Base-by-base conservation (phyloP, 169 alveolate species). In the Plasmodium inui region DNA sequence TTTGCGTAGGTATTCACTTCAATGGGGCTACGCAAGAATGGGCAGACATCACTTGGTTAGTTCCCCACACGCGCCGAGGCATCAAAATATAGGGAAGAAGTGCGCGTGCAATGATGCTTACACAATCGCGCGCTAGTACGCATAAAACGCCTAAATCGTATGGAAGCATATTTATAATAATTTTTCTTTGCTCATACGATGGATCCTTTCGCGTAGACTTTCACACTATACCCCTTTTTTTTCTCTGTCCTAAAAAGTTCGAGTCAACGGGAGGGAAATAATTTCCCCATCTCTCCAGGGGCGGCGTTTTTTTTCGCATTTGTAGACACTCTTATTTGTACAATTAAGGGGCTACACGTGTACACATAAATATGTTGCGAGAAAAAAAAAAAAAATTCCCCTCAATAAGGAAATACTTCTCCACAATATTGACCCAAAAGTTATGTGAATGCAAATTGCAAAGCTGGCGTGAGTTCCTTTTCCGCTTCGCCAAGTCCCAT, bases 201-300 rank as follows among this genome's bases (percentile, higher is more conserved):
- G 76, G 76, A 67, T 26, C 37, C 1, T 67, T 67, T n/a, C 5
- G n/a, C n/a, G 30, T 67, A 67, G 30, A 67, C 76, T 19, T 67
- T 67, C 37, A 67, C 76, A 67, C 8, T 67, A 26, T n/a, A 19
- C 37, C 37, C 2, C 5, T 67, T 67, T 67, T 61, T 67, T 67
- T 4, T 67, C 76, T 67, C 76, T 67, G 41, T 67, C 76, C 76
- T 22, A 28, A 67, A 67, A 67, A 67, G n/a, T 67, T 67, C 7
- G 32, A 67, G 6, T 67, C n/a, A 67, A 67, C 19, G 5, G 76
- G 76, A 10, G 37, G 22, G 19, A 67, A 28, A 67, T 67, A 17
- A 67, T 67, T 67, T 67, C 37, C 76, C 14, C 37, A 67, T 67
- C 76, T 67, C n/a, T 67, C 41, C 76, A 67, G 76, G 37, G 76